Base-by-base conservation (phyloP, 805 yeast genomes). In the Metschnikowia sp. region DNA sequence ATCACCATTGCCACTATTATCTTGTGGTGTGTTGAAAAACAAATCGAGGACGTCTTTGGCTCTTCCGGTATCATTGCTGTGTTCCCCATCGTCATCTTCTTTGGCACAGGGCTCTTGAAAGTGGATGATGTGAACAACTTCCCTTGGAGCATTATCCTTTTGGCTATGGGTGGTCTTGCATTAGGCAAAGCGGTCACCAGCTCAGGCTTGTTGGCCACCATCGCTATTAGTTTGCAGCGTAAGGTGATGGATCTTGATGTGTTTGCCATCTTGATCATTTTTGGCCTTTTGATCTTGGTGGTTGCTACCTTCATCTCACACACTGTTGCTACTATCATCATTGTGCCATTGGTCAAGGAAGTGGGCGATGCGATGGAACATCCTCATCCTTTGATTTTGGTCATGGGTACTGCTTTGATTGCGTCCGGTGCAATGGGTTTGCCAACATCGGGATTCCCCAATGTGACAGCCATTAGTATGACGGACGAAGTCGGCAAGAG, bases 131-230 rank as follows among this genome's bases (percentile, higher is more conserved):
- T 92, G 67, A 92, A 94, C 68, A 92, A 89, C 64, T 92, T 92
- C 64, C 83, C 96, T 54, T 92, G 99, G 99, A 90, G 96, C 4
- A 94, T 92, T 57, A 94, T 94, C 9, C 82, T 92, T 39, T 75
- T 92, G 53, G 97, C 98, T 4, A 94, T 92, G 99, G 99, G 99
- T 31, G 99, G 99, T 52, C 80, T 92, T 44, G 96, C 97, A 0
- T 73, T 92, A 43, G 99, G 99, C 47, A 90, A 89, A 63, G 96
- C 96, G 0, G 98, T 92, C 1, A 82, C 96, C 1, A 84, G 94
- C 8, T 88, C 96, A 1, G 98, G 98, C 0, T 72, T 92, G 47
- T 75, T 92, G 47, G 76, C 82, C 7, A 83, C 92, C 0, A 84
- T 91, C 50, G 98, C 99, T 0, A 55, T 69, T 3, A 63, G 73